These are phyloP conservation scores for Mycocentrospora acerina DNA, from an alignment of 2,329 filamentous ascomycete species.

Conservation along the genomic window DNA sequence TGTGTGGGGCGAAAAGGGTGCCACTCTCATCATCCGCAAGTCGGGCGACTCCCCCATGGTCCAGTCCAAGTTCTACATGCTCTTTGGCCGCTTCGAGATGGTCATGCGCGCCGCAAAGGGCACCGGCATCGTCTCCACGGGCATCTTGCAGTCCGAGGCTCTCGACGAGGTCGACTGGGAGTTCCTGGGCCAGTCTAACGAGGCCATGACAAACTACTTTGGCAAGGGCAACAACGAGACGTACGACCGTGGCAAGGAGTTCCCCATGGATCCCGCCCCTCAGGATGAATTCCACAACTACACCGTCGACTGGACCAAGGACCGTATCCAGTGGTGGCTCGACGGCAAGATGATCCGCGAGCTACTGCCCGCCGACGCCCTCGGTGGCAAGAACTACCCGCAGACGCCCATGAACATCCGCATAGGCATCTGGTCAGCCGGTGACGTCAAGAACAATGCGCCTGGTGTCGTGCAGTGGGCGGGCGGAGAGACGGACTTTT, in stretches of 20 bases:
- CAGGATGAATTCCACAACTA: conserved; percentile 45
- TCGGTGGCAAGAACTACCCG: conserved; percentile 62
- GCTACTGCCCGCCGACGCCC: conserved; percentile 60
- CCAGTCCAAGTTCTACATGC: conserved; percentile 59
- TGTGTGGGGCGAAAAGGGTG: conserved; percentile 63
- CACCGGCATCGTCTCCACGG: conserved; percentile 52
- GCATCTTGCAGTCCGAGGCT: conserved; percentile 54
- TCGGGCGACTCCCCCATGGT: conserved; percentile 77
- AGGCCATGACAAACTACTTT: conserved; percentile 56
- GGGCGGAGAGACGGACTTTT: conserved; percentile 68
- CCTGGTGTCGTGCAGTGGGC: conserved; percentile 54
- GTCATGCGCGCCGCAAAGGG: conserved; percentile 52
- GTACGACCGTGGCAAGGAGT: conserved; percentile 50
- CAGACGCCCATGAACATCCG: conserved; percentile 74
- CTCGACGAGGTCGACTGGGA: conserved; percentile 59
- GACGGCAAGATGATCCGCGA: conserved; percentile 64
- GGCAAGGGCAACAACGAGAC: conserved; percentile 57
- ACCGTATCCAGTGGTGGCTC: conserved; percentile 65
- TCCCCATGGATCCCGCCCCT: conserved; percentile 26
- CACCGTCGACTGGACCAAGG: conserved; percentile 65
- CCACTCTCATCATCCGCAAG: conserved; percentile 69
- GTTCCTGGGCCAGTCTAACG: conserved; percentile 42
- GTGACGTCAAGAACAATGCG: conserved; percentile 49
- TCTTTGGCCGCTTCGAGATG: conserved; percentile 55
- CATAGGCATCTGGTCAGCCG: conserved; percentile 68